These are phyloP conservation scores for Agrocybe chaxingu DNA, from an alignment of 768 basidiomycete species.

Conservation along the genomic window DNA sequence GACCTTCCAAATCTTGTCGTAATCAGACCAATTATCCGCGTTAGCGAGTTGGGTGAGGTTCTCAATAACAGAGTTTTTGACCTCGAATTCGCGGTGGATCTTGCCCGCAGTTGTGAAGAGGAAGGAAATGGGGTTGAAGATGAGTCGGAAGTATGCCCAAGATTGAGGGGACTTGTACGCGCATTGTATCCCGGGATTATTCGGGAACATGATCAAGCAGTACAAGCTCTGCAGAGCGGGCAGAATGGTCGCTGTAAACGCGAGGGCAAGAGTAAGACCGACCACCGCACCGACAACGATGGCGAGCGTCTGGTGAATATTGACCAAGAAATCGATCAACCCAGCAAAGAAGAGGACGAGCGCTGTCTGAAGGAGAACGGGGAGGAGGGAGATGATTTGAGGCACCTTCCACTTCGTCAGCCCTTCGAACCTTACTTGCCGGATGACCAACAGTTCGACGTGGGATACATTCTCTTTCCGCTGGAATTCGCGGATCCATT, in stretches of 20 bases:
- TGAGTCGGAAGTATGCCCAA: conserved; percentile 10
- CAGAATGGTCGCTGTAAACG: conserved; percentile 13
- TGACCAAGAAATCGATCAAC: conserved; percentile 17
- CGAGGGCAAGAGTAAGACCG: conserved; percentile 7
- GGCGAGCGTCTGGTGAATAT: conserved; percentile 13
- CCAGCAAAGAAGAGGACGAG: conserved; percentile 21
- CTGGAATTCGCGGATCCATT: conserved; percentile 20
- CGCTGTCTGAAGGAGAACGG: conserved; percentile 19
- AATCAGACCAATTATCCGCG: no score
- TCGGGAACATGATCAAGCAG: neutral
- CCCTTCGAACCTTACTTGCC: conserved; percentile 19
- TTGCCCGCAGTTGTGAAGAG: no score
- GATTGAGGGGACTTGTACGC: conserved; percentile 19
- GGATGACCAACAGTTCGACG: conserved; percentile 11
- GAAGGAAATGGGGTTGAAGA: neutral
- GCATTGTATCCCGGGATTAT: neutral
- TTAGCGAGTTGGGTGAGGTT: no score
- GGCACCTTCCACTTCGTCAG: conserved; percentile 19
- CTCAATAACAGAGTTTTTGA: no score
- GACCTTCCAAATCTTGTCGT: no score
- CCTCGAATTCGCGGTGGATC: no score
- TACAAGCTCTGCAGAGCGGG: conserved; percentile 10
- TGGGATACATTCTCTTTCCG: conserved; percentile 4
- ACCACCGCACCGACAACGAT: conserved; percentile 8
- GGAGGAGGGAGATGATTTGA: conserved; percentile 15